Base-by-base conservation (phyloP, 495 filamentous ascomycete genomes). In the Coniosporium apollinis region DNA sequence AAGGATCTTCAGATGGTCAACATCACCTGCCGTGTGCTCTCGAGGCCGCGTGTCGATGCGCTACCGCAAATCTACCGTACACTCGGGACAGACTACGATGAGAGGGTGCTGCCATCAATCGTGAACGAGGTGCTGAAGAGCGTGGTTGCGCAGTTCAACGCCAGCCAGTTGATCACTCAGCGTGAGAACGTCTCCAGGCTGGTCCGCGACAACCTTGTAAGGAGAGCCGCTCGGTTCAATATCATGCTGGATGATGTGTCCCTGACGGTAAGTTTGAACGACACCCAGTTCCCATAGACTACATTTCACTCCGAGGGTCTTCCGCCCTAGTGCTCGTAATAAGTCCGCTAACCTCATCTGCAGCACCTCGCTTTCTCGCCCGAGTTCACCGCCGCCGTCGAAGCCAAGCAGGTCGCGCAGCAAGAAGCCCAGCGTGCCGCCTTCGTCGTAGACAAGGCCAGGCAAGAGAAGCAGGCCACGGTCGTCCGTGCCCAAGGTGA, bases 1-100 rank as follows among this genome's bases (percentile, higher is more conserved):
- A 97, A 97, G 62, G 89, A 97, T 60, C 63, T 97, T 55, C 89
- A 97, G 69, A 97, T 97, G 89, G 89, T 97, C 56, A 97, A 97
- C 70, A 97, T 97, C 58, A 97, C 91, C 51, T 97, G 89, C 64
- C 91, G 89, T 85, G 89, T 97, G 33, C 82, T 97, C 36, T 94
- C 85, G 29, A 70, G 82, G 52, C 89, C 89, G 40, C 74, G 79
- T 24, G 64, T 96, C 47, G 72, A 82, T 37, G 80, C 86, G 20
- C 74, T 97, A 19, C 89, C 89, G 4, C 81, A 87, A 56, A 96
- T 97, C 46, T 97, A 94, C 65, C 74, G 89, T 30, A 97, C 89
- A 1, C 73, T 97, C 7, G 89, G 89, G 20, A 76, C 76, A 29
- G 89, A 97, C 61, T 97, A 94, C 56, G 89, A 97, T 43, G 89